Evolutionary conservation across 1,284 basidiomycete genomes (phyloP).

Genomic region (Cutaneotrichosporon spelunceum): DNA sequence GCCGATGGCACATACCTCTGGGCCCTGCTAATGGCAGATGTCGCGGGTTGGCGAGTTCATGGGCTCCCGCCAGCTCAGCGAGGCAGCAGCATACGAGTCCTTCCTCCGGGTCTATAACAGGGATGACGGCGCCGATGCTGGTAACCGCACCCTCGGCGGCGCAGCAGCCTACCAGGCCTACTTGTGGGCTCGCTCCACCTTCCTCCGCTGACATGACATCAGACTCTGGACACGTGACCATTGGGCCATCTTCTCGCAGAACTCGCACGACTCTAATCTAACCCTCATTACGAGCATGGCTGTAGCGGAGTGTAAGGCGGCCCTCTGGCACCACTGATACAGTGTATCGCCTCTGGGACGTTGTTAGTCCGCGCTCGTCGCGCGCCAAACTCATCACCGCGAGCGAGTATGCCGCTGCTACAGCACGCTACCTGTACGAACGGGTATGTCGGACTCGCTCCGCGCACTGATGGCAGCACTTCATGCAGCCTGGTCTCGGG

Average conservation of each 20-base stretch:
- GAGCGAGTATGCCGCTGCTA: constrained; percentile 45
- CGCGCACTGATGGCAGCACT: neutral
- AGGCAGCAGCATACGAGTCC: constrained; percentile 39
- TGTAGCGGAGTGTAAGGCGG: constrained; percentile 43
- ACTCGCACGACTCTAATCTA: constrained; percentile 36
- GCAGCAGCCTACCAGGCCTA: constrained; percentile 49
- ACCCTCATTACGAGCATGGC: constrained; percentile 43
- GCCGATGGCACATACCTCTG: neutral
- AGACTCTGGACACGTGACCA: constrained; percentile 48
- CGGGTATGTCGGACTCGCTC: constrained; percentile 24
- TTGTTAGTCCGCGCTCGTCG: constrained; percentile 31
- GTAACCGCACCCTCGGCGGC: constrained; percentile 43
- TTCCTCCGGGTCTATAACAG: constrained; percentile 41
- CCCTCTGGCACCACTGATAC: constrained; percentile 2
- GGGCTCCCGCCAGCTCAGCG: constrained; percentile 22
- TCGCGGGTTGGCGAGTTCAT: neutral
- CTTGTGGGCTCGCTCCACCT: constrained; percentile 29
- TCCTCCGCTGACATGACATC: neutral
- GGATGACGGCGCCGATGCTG: constrained; percentile 36
- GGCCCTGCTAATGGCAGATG: neutral
- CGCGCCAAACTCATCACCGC: constrained; percentile 36
- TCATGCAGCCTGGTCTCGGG: neutral
- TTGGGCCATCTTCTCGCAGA: constrained; percentile 35
- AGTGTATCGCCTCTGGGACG: constrained; percentile 46
- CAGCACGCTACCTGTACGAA: constrained; percentile 47